Percentiles rank a stretch among this genome's conserved stretches.
Evolutionary conservation across 805 yeast genomes (phyloP).

Genomic region (Teunomyces cretensis): DNA sequence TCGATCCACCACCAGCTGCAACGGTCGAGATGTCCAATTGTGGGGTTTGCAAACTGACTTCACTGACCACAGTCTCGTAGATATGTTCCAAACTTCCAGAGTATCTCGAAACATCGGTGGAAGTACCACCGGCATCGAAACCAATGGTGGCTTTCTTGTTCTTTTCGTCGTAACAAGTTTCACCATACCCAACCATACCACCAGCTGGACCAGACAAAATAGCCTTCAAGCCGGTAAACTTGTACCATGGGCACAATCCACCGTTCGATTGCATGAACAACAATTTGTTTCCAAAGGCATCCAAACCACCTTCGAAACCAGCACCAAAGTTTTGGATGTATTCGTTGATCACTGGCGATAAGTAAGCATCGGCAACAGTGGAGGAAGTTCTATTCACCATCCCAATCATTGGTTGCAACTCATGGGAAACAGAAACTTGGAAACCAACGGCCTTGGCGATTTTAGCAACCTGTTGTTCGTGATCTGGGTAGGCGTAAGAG

Average conservation of each 20-base stretch:
- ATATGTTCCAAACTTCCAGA: conserved; percentile 42
- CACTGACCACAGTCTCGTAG: conserved; percentile 45
- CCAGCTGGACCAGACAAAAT: conserved; percentile 97
- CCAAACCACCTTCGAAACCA: conserved; percentile 42
- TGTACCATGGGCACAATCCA: conserved; percentile 80
- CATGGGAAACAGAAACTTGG: conserved; percentile 38
- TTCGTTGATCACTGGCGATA: conserved; percentile 37
- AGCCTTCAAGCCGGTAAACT: conserved; percentile 85
- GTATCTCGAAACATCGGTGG: conserved; percentile 46
- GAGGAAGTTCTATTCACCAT: conserved; percentile 42
- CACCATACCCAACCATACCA: conserved; percentile 91
- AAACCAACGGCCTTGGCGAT: conserved; percentile 39
- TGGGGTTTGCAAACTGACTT: conserved; percentile 45
- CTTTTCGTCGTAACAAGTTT: conserved; percentile 61
- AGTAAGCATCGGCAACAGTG: conserved; percentile 45
- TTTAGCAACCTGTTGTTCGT: conserved; percentile 33
- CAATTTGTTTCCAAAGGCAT: conserved; percentile 50
- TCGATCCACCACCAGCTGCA: conserved; percentile 49
- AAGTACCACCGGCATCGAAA: conserved; percentile 46
- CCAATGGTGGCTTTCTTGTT: conserved; percentile 35
- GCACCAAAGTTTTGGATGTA: conserved; percentile 37
- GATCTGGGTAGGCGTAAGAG: conserved; percentile 41
- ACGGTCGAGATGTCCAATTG: conserved; percentile 46
- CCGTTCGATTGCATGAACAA: conserved; percentile 97
- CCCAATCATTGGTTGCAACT: conserved; percentile 45